Percentiles rank a stretch among this genome's conserved stretches.
Evolutionary conservation across 495 filamentous ascomycete genomes (phyloP).

Genomic region (Endocarpon pusillum): DNA sequence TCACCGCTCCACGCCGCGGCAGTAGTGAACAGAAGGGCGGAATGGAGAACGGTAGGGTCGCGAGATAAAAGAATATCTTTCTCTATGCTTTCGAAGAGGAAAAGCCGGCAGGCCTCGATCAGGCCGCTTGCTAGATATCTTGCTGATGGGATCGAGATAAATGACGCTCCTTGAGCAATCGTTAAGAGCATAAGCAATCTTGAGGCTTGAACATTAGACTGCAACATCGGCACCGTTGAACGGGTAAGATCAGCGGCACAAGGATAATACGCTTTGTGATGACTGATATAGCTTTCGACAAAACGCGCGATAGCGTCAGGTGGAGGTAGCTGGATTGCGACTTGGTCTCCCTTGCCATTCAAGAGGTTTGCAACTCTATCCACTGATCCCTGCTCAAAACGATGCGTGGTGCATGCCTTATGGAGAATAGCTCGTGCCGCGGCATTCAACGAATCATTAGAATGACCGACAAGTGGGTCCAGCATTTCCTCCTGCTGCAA

Average conservation of each 20-base stretch:
- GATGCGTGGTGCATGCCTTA: too few species aligned
- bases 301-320: constrained; percentile 42
- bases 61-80: constrained; percentile 43
- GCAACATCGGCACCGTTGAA: constrained; percentile 38
- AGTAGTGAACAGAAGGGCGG: constrained; percentile 42
- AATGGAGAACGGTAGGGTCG: constrained; percentile 38
- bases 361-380: too few species aligned
- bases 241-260: constrained; percentile 32
- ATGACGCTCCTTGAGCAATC: constrained; percentile 46
- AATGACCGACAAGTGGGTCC: too few species aligned
- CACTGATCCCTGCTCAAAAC: too few species aligned
- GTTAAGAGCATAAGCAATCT: constrained; percentile 43
- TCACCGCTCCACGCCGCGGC: constrained; percentile 49
- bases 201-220: constrained; percentile 34
- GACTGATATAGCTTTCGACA: constrained; percentile 39
- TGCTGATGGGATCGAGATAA: constrained; percentile 37
- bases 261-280: constrained; percentile 39
- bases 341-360: too few species aligned
- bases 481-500: too few species aligned
- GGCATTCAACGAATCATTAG: too few species aligned
- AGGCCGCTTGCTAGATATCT: constrained; percentile 41
- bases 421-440: too few species aligned
- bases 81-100: constrained; percentile 46
- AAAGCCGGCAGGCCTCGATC: constrained; percentile 47
- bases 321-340: constrained; percentile 32